Evolutionary conservation across 2,329 filamentous ascomycete genomes (phyloP), one percentile per base, ranked within the genome.

Genomic region (Pseudodiploospora longispora): DNA sequence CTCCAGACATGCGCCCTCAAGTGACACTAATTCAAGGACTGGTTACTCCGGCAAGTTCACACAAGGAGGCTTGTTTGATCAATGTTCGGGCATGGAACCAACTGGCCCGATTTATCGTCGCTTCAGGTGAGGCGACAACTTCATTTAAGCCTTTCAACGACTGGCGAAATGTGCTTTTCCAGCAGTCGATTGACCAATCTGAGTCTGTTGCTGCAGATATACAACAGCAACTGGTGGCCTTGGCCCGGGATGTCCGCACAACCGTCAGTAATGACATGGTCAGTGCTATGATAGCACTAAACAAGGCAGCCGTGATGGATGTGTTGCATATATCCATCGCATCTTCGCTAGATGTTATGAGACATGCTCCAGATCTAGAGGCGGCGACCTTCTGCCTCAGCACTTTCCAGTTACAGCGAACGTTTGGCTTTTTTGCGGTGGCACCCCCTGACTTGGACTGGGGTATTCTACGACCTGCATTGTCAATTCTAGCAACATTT

Each of bases 61-160:
- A 85, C 56, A 82, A 80, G 52, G 78, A 82, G 56, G 81, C 80
- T 3, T 83, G 78, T 52, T 61, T 80, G 30, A 81, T 83, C 51
- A 83, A 76, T 47, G 55, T 85, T 10, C 70, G 76, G 39, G 72
- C 80, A 6, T 85, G 81, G 80, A 72, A 64, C 42, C 78, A 83
- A 50, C 64, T 85, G 29, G 71, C 79, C 2, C 70, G 72, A 12
- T 84, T 80, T 52, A 59, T 82, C 27, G 65, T 81, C 5, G 67
- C 71, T 1, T 67, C 62, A 0, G 67, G 67, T 6, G 63, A 67
- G 36, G 60, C 65, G 2, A 74, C 72, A 10, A 66, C 64, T 30
- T 68, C 72, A 1, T 77, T 83, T 43, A 67, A 65, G 27, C 59
- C 67, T 2, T 64, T 70, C 39, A 50, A 53, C 6, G 52, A 53